These are phyloP conservation scores for Quercus robur DNA, from an alignment of 306 rosid species.

Conservation along the genomic window DNA sequence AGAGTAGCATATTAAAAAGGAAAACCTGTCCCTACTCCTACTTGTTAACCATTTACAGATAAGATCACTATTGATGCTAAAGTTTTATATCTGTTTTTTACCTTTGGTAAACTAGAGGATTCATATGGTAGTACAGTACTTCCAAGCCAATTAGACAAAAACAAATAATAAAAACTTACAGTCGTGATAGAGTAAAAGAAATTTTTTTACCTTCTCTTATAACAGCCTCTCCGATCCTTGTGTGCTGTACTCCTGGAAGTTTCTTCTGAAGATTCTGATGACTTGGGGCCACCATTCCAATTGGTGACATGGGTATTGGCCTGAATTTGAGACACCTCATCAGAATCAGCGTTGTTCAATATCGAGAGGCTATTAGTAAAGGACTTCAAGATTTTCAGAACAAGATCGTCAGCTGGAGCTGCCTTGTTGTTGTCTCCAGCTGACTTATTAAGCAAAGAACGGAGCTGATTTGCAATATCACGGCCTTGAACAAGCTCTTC, in stretches of 20 bases:
- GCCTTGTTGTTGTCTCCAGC: neutral
- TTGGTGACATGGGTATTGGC: neutral
- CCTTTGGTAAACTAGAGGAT: too few relatives aligned
- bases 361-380: conserved; percentile 37
- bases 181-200: too few relatives aligned
- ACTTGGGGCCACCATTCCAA: conserved; percentile 21
- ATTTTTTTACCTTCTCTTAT: conserved; percentile 56
- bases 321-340: conserved; percentile 4
- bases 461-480: conserved; percentile 31
- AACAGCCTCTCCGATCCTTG: conserved; percentile 46
- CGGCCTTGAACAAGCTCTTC: conserved; percentile 46
- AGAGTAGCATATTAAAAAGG: too few relatives aligned
- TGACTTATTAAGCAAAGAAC: neutral
- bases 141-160: neutral
- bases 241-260: conserved; percentile 28
- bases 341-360: conserved; percentile 16
- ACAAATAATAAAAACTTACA: neutral
- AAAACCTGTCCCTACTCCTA: too few relatives aligned
- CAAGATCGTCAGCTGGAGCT: conserved; percentile 25
- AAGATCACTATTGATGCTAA: too few relatives aligned
- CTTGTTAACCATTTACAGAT: too few relatives aligned
- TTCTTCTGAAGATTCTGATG: conserved; percentile 42
- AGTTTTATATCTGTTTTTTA: too few relatives aligned
- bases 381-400: conserved; percentile 28
- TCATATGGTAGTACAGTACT: too few relatives aligned